These are phyloP conservation scores for Auriscalpium orientale DNA, from an alignment of 768 basidiomycete genomes.

Conservation along the genomic window DNA sequence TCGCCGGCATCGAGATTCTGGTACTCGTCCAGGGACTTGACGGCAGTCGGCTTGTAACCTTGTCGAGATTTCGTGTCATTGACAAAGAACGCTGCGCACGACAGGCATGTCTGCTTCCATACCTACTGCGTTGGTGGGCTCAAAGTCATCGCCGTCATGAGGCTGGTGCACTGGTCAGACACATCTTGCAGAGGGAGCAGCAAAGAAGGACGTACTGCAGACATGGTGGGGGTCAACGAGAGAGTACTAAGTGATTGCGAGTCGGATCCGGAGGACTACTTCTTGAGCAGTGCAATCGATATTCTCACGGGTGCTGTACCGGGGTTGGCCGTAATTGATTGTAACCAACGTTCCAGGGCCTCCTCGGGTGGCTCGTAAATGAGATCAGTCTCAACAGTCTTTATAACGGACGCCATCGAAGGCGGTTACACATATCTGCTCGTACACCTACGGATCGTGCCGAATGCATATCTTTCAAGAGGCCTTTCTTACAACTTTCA, in stretches of 20 bases:
- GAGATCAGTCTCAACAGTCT: too few species aligned
- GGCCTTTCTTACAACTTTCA: too few species aligned
- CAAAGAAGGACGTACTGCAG: conserved; percentile 19
- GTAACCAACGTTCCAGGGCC: conserved; percentile 1
- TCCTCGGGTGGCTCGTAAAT: too few species aligned
- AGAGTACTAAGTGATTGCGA: neutral
- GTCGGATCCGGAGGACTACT: too few species aligned
- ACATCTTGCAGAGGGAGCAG: too few species aligned
- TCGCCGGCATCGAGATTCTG: conserved; percentile 82
- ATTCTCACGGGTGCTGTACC: conserved; percentile 53
- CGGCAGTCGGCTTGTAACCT: conserved; percentile 72
- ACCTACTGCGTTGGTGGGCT: conserved; percentile 66
- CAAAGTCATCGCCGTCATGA: conserved; percentile 64
- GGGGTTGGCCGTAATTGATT: conserved; percentile 34
- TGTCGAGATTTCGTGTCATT: neutral
- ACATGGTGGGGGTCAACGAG: conserved; percentile 33
- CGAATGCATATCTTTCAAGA: too few species aligned
- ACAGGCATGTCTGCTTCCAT: neutral
- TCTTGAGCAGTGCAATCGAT: conserved; percentile 40
- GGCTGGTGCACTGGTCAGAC: conserved; percentile 14
- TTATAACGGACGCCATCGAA: too few species aligned
- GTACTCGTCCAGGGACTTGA: conserved; percentile 74
- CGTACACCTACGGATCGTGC: too few species aligned
- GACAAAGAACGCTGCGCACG: neutral
- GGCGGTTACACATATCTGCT: too few species aligned